Evolutionary conservation across 768 basidiomycete species (phyloP).

Genomic region (Chalciporus sphaerocephalus): DNA sequence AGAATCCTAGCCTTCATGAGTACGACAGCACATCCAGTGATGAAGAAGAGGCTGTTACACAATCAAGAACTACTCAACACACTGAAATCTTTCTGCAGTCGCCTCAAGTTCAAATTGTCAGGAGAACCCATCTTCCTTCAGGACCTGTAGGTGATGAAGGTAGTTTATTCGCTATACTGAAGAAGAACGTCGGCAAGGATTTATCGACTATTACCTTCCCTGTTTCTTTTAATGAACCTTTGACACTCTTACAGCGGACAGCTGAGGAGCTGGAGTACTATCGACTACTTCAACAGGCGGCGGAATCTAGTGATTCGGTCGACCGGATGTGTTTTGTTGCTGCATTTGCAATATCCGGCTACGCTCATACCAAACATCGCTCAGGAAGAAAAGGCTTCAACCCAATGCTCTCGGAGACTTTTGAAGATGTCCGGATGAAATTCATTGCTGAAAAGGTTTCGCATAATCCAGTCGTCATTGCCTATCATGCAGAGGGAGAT

Average conservation of each 20-base stretch:
- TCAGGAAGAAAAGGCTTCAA: constrained; percentile 87
- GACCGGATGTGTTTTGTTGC: constrained; percentile 73
- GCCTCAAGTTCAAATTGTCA: constrained; percentile 38
- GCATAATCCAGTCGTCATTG: constrained; percentile 80
- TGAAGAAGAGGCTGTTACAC: constrained; percentile 39
- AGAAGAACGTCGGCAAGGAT: constrained; percentile 91
- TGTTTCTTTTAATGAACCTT: constrained; percentile 87
- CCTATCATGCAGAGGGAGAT: constrained; percentile 78
- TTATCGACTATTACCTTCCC: constrained; percentile 78
- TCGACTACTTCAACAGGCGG: constrained; percentile 64
- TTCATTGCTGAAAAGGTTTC: constrained; percentile 86
- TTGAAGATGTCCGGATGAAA: constrained; percentile 74
- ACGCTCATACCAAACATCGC: constrained; percentile 75
- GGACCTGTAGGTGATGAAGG: constrained; percentile 69
- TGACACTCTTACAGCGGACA: constrained; percentile 74
- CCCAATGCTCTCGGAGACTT: constrained; percentile 86
- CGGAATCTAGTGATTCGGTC: constrained; percentile 49
- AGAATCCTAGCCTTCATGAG: constrained; percentile 39
- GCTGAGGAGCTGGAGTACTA: constrained; percentile 85
- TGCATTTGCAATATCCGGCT: constrained; percentile 81
- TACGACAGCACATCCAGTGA: constrained; percentile 45
- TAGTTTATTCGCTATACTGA: constrained; percentile 75
- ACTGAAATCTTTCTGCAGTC: constrained; percentile 6
- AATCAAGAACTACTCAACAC: neutral
- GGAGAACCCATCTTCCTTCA: constrained; percentile 58